Conservation (phyloP, 805 yeast species). For the Dipodascus geniculatus region DNA sequence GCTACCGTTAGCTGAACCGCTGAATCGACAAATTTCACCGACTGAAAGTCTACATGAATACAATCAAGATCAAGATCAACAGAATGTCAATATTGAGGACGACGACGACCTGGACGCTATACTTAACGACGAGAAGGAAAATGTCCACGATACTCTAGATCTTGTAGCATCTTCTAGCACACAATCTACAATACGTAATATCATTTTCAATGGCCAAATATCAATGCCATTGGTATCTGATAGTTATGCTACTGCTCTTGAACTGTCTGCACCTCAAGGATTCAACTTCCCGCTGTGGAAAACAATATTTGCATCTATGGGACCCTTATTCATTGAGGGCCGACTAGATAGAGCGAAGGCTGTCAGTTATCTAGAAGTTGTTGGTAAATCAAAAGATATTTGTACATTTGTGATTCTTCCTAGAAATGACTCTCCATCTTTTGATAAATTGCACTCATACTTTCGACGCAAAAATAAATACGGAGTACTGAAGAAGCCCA, state of each 20-base stretch:
- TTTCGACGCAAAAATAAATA: constrained; percentile 36
- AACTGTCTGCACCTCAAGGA: constrained; percentile 21
- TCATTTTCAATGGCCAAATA: constrained; percentile 38
- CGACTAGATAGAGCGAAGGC: constrained; percentile 45
- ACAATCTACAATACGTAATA: neutral
- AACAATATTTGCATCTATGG: constrained; percentile 11
- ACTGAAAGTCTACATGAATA: neutral
- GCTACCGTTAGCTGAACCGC: neutral
- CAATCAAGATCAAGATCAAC: neutral
- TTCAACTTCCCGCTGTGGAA: constrained; percentile 15
- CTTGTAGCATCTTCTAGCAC: neutral
- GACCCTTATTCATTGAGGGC: constrained; percentile 46
- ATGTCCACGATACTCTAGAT: neutral
- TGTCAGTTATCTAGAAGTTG: constrained; percentile 40
- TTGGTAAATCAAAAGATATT: constrained; percentile 37
- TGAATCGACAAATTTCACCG: neutral
- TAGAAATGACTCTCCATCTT: constrained; percentile 18
- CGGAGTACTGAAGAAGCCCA: constrained; percentile 42
- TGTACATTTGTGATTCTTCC: constrained; percentile 35
- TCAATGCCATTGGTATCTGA: constrained; percentile 39
- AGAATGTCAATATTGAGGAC: constrained; percentile 20
- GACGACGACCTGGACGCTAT: constrained; percentile 28
- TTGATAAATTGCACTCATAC: constrained; percentile 33
- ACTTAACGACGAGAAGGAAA: constrained; percentile 5
- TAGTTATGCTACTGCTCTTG: constrained; percentile 31